Evolutionary conservation across 306 rosid species (phyloP).

Genomic region (Ammopiptanthus mongolicus): DNA sequence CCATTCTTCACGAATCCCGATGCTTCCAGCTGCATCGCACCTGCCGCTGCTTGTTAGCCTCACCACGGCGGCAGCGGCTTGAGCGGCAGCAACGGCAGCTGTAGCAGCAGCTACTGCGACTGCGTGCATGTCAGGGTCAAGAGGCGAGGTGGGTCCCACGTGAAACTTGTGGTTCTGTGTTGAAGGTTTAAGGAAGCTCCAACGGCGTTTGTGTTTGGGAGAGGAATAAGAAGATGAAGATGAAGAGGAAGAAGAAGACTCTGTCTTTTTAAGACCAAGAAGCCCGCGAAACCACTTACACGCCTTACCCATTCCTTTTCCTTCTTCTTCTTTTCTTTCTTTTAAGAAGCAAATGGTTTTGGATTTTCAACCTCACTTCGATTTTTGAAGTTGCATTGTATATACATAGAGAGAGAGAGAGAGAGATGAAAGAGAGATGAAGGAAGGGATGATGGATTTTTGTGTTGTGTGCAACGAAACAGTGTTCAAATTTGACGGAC

Average conservation of each 20-base stretch:
- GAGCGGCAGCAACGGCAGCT: conserved; percentile 55
- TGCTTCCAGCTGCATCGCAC: not conserved
- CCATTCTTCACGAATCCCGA: conserved; percentile 42
- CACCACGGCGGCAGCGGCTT: conserved; percentile 53
- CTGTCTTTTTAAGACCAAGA: conserved; percentile 51
- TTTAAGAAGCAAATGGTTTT: not conserved
- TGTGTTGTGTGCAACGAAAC: too few species aligned
- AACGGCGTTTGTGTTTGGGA: conserved; percentile 51
- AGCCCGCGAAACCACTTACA: conserved; percentile 71
- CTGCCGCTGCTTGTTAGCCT: conserved; percentile 39
- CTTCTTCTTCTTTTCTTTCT: not conserved
- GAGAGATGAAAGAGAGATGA: too few species aligned
- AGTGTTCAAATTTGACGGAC: too few species aligned
- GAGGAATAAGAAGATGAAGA: not conserved
- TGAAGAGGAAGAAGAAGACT: not conserved
- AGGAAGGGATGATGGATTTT: too few species aligned
- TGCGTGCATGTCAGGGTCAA: conserved; percentile 41
- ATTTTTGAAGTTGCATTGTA: too few species aligned
- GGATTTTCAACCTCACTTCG: not conserved
- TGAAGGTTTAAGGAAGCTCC: conserved; percentile 77
- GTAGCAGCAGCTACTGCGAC: conserved; percentile 50
- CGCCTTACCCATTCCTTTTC: conserved; percentile 63
- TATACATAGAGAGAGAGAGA: not conserved
- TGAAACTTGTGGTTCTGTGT: conserved; percentile 29
- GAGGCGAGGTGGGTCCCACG: not conserved